Base-by-base conservation (phyloP, 2,329 filamentous ascomycete species). In the Albifimbria verrucaria region DNA sequence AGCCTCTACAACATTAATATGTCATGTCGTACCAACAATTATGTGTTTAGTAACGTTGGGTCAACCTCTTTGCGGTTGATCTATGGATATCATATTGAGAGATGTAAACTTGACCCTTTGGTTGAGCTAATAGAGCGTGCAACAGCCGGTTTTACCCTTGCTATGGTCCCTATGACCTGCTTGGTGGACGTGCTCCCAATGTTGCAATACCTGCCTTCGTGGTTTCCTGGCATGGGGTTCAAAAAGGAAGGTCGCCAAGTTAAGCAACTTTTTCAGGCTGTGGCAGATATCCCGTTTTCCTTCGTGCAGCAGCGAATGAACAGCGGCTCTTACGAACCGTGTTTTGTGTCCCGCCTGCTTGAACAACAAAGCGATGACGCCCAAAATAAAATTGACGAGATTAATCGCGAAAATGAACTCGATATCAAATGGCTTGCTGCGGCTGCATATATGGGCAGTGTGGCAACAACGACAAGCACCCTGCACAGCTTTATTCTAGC, bases 81-180 rank as follows among this genome's bases (percentile, higher is more conserved):
- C 1, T 70, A 70, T 25, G 67, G 66, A 39, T 71, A 72, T 47
- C 57, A 57, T 7, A 62, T 65, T 12, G 62, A 68, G n/a, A 61
- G 62, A 1, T 48, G 61, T n/a, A 57, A 60, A 17, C 17, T 46
- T 2, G 70, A 72, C 25, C 60, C 62, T 2, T 53, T 72, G 4
- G 64, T 72, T 3, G 41, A 48, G 1, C 44, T 70, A 10, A 61
- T 66, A 6, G 66, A 69, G 4, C 50, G 50, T 4, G 63, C 64
- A 52, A 63, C 70, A 59, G 44, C 43, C 7, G 56, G 68, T 11
- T 64, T 70, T 43, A 63, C 64, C 0, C 43, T 52, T 9, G 64
- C 68, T 3, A 49, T 61, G 5, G 57, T 65, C 0, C 70, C 70
- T 1, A 50, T 66, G 17, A 45, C 58, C 4, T 72, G 69, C 68